Base-by-base conservation (phyloP, 169 alveolate species). In the Cryptosporidium sp. region DNA sequence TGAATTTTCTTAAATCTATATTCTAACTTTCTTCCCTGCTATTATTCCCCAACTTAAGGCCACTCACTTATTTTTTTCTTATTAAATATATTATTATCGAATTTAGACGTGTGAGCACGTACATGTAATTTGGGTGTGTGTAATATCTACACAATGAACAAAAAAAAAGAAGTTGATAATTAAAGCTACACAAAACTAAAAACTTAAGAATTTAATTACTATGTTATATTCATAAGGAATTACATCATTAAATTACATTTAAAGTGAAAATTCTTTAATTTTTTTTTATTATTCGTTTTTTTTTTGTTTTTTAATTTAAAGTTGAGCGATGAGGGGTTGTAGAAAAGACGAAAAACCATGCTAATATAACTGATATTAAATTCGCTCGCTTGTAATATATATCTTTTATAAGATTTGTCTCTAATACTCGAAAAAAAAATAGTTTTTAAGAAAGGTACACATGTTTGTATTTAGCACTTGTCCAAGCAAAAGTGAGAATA, bases 51-150 rank as follows among this genome's bases (percentile, higher is more conserved):
- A 23, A 26, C 35, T 56, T 1, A 56, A 56, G 31, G 42, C 33
- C 53, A 45, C 14, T 73, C 56, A 10, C 69, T 44, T 33, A 42
- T 58, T 73, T 37, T 35, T 58, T 31, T 53, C 37, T 23, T 23
- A 56, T 51, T 73, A n/a, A 31, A 10, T 16, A 35, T 21, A 29
- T 51, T 80, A 35, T 23, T 18, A 56, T 23, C 26, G 26, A 44
- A 3, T 29, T 44, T 80, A 80, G 89, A 80, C 89, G 89, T 80
- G 89, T n/a, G 52, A 35, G 39, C 89, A 80, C 89, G 89, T 80
- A 60, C 89, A 80, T 80, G 89, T 44, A 62, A 67, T 39, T 70
- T 23, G 44, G 65, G 62, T 62, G 73, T 60, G 80, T 60, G 75
- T 37, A 65, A 18, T n/a, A 45, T 8, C 61, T 80, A 61, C 75